Conservation (phyloP, 1,284 basidiomycete genomes). For the Ceratobasidium theobromae region DNA sequence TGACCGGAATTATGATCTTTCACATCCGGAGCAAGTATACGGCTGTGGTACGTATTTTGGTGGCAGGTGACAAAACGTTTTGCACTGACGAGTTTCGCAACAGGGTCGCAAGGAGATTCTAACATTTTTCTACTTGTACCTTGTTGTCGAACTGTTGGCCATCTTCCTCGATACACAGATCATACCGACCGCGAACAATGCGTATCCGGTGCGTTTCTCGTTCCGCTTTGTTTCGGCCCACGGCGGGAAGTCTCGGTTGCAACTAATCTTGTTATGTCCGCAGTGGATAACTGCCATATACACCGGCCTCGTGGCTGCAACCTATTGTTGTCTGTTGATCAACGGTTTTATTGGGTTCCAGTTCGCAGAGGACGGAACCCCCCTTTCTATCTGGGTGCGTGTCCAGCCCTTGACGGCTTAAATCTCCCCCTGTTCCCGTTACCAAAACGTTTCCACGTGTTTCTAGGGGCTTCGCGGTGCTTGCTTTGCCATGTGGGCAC, state of each 20-base stretch:
- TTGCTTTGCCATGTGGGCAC: conserved; percentile 77
- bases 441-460: conserved; percentile 1
- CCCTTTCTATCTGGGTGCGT: conserved; percentile 90
- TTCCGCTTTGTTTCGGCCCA: not conserved
- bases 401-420: not conserved
- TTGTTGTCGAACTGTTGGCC: conserved; percentile 85
- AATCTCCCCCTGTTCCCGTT: conserved; percentile 6
- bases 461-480: conserved; percentile 80
- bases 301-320: conserved; percentile 85
- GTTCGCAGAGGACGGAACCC: conserved; percentile 97
- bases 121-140: conserved; percentile 97
- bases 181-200: conserved; percentile 85
- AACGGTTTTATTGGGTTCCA: conserved; percentile 99
- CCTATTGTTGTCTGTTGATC: conserved; percentile 90
- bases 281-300: conserved; percentile 96
- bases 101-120: conserved; percentile 92
- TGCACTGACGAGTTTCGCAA: conserved; percentile 12
- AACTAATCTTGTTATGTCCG: not conserved
- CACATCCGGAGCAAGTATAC: conserved; percentile 99
- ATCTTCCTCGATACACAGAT: conserved; percentile 97
- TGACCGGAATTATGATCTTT: conserved; percentile 99
- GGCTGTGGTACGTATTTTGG: conserved; percentile 76
- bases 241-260: not conserved
- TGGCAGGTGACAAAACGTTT: too few species aligned
- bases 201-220: conserved; percentile 72